Base-by-base conservation (phyloP, 73 alveolate species). In the Blepharisma stoltei region DNA sequence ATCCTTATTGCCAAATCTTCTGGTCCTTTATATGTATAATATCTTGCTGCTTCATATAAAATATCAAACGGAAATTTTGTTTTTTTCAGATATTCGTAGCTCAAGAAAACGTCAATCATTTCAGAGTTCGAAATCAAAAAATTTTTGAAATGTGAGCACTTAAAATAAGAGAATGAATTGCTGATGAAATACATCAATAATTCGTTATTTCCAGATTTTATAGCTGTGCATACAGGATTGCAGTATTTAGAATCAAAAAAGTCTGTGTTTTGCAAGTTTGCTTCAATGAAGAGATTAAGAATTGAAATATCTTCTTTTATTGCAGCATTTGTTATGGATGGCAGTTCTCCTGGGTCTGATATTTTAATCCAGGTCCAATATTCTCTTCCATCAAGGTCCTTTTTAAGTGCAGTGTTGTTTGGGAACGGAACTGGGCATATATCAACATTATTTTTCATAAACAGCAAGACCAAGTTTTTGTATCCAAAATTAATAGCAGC, bases 31-130 rank as follows among this genome's bases (percentile, higher is more conserved):
- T 14, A 18, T 14, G 23, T 60, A 60, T 60, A 60, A 60, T 1
- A 60, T 38, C 23, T n/a, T 14, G 73, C 73, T 8, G 73, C 73
- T 60, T 60, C 73, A 60, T 60, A 60, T 9, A 60, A 25, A n/a
- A 60, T 60, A 14, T 60, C 73, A 8, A 14, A 38, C 11, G 73
- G 73, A 4, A 60, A 60, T 8, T n/a, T 25, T 14, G 23, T 20
- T 9, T 18, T 60, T 25, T 14, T 9, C 5, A 14, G 14, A 60
- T 60, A 9, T 9, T 0, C 47, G 11, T 1, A 1, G 23, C 47
- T 5, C 5, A 60, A 60, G 23, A 60, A n/a, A n/a, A 60, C 0
- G 14, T 60, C 4, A 8, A 60, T 2, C 11, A 60, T 60, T 18
- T 60, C 73, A 14, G 0, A 2, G 23, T n/a, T 20, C 14, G 73